Percentiles rank a stretch among this genome's conserved stretches.
Evolutionary conservation across 106 monocot species (phyloP).

Genomic region (Vanilla planifolia): DNA sequence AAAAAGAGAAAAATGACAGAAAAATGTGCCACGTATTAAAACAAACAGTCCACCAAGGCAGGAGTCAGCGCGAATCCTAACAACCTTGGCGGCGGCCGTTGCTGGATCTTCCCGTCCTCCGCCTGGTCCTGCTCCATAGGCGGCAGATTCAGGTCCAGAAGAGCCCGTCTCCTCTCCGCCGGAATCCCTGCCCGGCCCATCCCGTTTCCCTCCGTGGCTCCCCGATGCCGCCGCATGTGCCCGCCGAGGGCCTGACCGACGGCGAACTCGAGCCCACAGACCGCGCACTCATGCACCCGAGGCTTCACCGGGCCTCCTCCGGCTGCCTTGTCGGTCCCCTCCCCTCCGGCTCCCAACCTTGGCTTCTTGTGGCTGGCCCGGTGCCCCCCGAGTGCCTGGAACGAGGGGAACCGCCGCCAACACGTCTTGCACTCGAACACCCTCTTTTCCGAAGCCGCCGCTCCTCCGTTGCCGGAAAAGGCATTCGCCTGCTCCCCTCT

Average conservation of each 20-base stretch:
- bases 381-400: conserved; percentile 34
- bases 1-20: too few relatives aligned
- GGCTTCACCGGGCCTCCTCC: not conserved
- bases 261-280: conserved; percentile 5
- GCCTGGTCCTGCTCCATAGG: conserved; percentile 1
- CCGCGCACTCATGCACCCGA: not conserved
- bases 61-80: conserved; percentile 3
- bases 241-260: conserved; percentile 7
- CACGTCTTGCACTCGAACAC: conserved; percentile 73
- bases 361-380: conserved; percentile 12
- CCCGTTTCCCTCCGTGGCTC: not conserved
- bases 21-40: too few relatives aligned
- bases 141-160: conserved; percentile 4
- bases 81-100: conserved; percentile 1
- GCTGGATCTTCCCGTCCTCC: too few relatives aligned
- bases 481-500: not conserved
- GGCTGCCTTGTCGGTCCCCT: not conserved
- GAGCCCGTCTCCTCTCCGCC: not conserved
- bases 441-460: not conserved
- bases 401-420: conserved; percentile 47
- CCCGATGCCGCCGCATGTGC: conserved; percentile 5
- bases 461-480: not conserved
- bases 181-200: not conserved
- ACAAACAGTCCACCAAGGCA: conserved; percentile 1
- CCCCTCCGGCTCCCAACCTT: not conserved